Conservation (phyloP, 1,139 yeast genomes). For the Petasospora fabianii region DNA sequence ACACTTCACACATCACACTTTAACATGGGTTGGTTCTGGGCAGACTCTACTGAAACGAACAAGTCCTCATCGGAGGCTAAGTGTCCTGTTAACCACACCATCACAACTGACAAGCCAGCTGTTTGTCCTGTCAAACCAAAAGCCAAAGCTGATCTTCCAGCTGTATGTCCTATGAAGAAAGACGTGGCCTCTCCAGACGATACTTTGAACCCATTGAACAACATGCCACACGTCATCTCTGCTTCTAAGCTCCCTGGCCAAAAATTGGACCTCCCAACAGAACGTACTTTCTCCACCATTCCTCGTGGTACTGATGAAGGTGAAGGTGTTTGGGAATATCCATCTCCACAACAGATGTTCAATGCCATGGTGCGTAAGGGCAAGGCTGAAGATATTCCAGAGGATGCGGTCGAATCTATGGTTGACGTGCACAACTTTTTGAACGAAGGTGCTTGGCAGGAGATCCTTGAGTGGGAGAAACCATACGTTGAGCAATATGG, state of each 20-base stretch:
- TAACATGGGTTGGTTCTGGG: slow-evolving; percentile 85
- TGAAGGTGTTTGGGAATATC: slow-evolving; percentile 83
- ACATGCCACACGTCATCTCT: slow-evolving; percentile 78
- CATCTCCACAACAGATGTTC: slow-evolving; percentile 98
- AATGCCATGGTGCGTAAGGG: slow-evolving; percentile 97
- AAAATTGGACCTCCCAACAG: slow-evolving; percentile 69
- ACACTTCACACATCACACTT: too few relatives aligned
- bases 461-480: slow-evolving; percentile 87
- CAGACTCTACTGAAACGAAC: slow-evolving; percentile 33
- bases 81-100: slow-evolving; percentile 37
- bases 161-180: slow-evolving; percentile 39
- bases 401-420: slow-evolving; percentile 95
- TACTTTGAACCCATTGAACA: slow-evolving; percentile 65
- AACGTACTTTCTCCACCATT: slow-evolving; percentile 77
- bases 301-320: slow-evolving; percentile 70
- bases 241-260: slow-evolving; percentile 78
- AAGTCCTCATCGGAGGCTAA: slow-evolving; percentile 23
- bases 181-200: slow-evolving; percentile 16
- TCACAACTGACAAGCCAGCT: slow-evolving; percentile 18
- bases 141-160: slow-evolving; percentile 20
- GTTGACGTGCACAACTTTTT: slow-evolving; percentile 94
- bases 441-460: slow-evolving; percentile 98
- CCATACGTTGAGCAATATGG: slow-evolving; percentile 48
- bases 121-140: slow-evolving; percentile 35
- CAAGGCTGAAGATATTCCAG: slow-evolving; percentile 75